A percentile compares a stretch with the other conserved stretches of the same genome.
Evolutionary conservation across 2,329 filamentous ascomycete species (phyloP).

Genomic region (Fusarium abutilonis): DNA sequence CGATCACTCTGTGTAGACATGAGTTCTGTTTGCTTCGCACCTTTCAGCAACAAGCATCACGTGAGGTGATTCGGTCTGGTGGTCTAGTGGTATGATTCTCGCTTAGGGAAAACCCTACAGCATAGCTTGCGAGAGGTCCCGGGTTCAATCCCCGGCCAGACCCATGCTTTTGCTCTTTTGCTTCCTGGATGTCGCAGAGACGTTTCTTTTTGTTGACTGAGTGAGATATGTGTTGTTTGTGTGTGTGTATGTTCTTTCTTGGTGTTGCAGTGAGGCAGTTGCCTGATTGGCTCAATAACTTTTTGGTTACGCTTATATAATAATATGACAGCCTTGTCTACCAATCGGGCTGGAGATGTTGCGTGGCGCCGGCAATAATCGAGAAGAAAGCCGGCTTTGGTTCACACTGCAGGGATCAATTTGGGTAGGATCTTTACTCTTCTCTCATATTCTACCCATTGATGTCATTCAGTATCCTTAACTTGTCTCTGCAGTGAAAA

Average conservation of each 20-base stretch:
- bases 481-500: background rate
- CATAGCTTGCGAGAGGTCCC: constrained; percentile 56
- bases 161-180: constrained; percentile 46
- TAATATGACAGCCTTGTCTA: too few relatives aligned
- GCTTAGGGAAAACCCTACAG: constrained; percentile 46
- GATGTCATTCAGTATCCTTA: too few relatives aligned
- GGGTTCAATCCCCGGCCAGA: constrained; percentile 59
- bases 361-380: too few relatives aligned
- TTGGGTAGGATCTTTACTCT: too few relatives aligned
- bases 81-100: constrained; percentile 49
- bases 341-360: too few relatives aligned
- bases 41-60: constrained; percentile 16
- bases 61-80: constrained; percentile 40
- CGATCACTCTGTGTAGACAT: background rate
- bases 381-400: too few relatives aligned
- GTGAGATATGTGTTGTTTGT: background rate
- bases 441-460: too few relatives aligned
- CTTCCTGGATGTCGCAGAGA: background rate
- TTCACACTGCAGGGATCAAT: too few relatives aligned
- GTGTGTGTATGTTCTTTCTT: background rate
- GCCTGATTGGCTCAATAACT: background rate
- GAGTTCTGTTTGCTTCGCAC: fast-evolving
- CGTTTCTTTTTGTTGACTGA: background rate
- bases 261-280: background rate
- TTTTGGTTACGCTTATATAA: background rate